These are phyloP conservation scores for Yamadazyma songkhlaensis DNA, from an alignment of 1,139 yeast species.

Conservation along the genomic window DNA sequence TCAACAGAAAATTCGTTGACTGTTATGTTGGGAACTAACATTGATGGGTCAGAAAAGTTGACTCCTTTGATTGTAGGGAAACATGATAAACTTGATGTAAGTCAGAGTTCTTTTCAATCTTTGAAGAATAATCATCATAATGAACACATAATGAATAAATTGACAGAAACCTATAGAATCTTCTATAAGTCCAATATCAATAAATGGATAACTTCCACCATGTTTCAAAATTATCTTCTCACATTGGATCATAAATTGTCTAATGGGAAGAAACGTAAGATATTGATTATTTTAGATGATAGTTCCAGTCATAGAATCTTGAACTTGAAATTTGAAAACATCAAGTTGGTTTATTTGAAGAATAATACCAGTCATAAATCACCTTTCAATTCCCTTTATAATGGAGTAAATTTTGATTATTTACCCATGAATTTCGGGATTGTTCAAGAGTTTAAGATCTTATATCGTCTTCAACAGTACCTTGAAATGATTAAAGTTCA, in stretches of 20 bases:
- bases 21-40: conserved; percentile 60
- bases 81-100: conserved; percentile 52
- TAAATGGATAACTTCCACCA: conserved; percentile 65
- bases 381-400: conserved; percentile 32
- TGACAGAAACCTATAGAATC: conserved; percentile 51
- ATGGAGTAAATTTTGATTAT: conserved; percentile 45
- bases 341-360: conserved; percentile 43
- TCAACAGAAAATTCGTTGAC: conserved; percentile 56
- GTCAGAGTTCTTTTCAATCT: conserved; percentile 26
- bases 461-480: conserved; percentile 60
- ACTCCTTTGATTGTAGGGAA: conserved; percentile 62
- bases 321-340: conserved; percentile 53
- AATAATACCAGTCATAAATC: conserved; percentile 41
- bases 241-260: conserved; percentile 55
- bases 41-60: conserved; percentile 61
- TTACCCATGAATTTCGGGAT: conserved; percentile 67
- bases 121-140: conserved; percentile 27
- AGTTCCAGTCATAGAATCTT: conserved; percentile 62
- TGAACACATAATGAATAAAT: conserved; percentile 35
- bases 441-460: conserved; percentile 57
- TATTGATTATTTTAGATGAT: conserved; percentile 57
- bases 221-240: conserved; percentile 61
- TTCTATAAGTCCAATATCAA: conserved; percentile 59
- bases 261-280: conserved; percentile 40
- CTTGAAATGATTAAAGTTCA: conserved; percentile 46